Percentiles rank a stretch among this genome's conserved stretches.
Evolutionary conservation across 805 yeast species (phyloP).

Genomic region (Metschnikowia picachoensis): DNA sequence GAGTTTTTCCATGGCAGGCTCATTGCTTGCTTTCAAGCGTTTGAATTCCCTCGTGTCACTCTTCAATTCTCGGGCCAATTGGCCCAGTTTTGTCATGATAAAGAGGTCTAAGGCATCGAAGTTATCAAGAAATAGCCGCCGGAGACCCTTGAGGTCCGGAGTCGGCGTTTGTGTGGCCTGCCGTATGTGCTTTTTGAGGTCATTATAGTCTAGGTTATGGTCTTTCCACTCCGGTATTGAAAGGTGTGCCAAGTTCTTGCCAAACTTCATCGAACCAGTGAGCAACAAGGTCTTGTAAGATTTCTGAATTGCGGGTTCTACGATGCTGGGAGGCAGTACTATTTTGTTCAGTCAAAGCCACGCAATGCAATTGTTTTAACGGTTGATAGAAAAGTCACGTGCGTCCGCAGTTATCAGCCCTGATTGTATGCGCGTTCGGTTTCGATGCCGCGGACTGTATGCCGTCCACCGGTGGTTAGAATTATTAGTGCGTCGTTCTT

Average conservation of each 20-base stretch:
- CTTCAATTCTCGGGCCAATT: conserved; percentile 48
- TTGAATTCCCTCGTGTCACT: conserved; percentile 21
- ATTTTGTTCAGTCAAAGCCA: no score
- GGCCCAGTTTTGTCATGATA: conserved; percentile 64
- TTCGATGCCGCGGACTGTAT: no score
- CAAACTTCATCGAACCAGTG: conserved; percentile 68
- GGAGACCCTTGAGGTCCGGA: conserved; percentile 33
- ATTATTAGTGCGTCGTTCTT: no score
- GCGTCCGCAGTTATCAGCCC: no score
- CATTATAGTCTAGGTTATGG: conserved; percentile 80
- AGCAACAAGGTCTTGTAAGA: neutral
- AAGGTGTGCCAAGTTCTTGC: conserved; percentile 65
- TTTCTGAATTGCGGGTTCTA: no score
- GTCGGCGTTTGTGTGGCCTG: conserved; percentile 41
- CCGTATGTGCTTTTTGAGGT: conserved; percentile 62
- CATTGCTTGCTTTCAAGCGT: conserved; percentile 6
- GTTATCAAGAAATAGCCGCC: conserved; percentile 47
- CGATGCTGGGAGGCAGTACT: no score
- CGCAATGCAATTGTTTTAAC: no score
- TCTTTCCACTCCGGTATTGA: conserved; percentile 87
- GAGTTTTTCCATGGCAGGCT: conserved; percentile 9
- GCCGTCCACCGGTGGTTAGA: no score
- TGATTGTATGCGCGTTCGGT: no score
- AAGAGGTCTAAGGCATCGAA: conserved; percentile 60
- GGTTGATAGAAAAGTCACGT: no score